phyloP scores from a whole-genome alignment of 331 rosid species.

The Acacia concinna region DNA sequence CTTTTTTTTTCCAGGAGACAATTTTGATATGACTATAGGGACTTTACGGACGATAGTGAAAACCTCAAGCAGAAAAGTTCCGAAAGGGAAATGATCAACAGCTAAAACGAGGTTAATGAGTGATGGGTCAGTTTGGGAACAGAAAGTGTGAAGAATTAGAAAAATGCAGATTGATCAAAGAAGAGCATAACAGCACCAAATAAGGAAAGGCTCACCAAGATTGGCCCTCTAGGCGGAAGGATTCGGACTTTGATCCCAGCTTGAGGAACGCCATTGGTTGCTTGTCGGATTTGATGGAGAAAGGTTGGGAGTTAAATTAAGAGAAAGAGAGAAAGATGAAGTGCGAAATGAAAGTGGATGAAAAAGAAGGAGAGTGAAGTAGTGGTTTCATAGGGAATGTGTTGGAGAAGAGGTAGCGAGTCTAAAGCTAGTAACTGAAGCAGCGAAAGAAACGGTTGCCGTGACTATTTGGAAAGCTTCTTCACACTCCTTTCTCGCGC shows the following conservation, averaged over 20 bases:
- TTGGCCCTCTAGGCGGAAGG: constrained; percentile 63
- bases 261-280: constrained; percentile 62
- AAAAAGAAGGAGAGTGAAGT: constrained; percentile 23
- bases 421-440: constrained; percentile 41
- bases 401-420: constrained; percentile 35
- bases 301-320: not conserved
- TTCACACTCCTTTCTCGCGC: not conserved
- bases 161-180: not conserved
- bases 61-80: not conserved
- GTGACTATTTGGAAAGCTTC: not conserved
- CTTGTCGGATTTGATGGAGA: not conserved
- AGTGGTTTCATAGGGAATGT: constrained; percentile 26
- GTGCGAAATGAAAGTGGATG: not conserved
- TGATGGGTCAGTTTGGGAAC: not conserved
- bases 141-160: not conserved
- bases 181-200: not conserved
- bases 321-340: not conserved
- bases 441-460: constrained; percentile 34
- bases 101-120: not conserved
- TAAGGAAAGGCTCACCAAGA: constrained; percentile 49
- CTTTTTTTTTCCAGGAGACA: constrained; percentile 9
- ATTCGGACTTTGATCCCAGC: constrained; percentile 81
- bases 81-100: not conserved
- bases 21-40: not conserved
- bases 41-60: not conserved